A percentile compares a stretch with the other conserved stretches of the same genome.
Evolutionary conservation across 371 early-diverging fungal genomes (phyloP).

Genomic region (Apophysomyces variabilis): DNA sequence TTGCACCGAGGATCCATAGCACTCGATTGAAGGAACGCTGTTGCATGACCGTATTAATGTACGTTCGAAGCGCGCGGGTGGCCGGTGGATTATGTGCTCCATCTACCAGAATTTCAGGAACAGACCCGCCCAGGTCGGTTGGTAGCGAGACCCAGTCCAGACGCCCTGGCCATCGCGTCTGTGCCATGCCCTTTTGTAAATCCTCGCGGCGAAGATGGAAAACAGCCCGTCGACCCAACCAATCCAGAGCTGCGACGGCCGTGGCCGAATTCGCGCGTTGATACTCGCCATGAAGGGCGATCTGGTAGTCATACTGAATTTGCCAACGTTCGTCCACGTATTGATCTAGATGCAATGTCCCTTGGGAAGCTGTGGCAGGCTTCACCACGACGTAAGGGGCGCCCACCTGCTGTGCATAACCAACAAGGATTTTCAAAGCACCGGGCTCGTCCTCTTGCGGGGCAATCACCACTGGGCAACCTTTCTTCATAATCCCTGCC

Average conservation of each 20-base stretch:
- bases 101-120: slow-evolving; percentile 68
- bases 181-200: slow-evolving; percentile 60
- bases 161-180: slow-evolving; percentile 84
- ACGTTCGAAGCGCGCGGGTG: slow-evolving; percentile 62
- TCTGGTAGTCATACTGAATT: slow-evolving; percentile 25
- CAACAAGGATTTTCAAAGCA: slow-evolving; percentile 40
- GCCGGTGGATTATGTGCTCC: slow-evolving; percentile 92
- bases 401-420: slow-evolving; percentile 36
- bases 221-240: slow-evolving; percentile 33
- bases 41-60: slow-evolving; percentile 53
- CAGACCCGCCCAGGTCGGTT: slow-evolving; percentile 19
- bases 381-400: slow-evolving; percentile 29
- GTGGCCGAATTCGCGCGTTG: slow-evolving; percentile 82
- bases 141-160: slow-evolving; percentile 65
- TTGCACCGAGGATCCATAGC: slow-evolving; percentile 82
- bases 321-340: slow-evolving; percentile 9
- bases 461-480: slow-evolving; percentile 55
- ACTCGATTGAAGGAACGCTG: slow-evolving; percentile 31
- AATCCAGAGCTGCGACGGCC: slow-evolving; percentile 69
- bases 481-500: slow-evolving; percentile 74
- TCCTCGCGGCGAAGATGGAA: slow-evolving; percentile 43
- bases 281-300: slow-evolving; percentile 76
- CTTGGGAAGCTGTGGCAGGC: slow-evolving; percentile 18
- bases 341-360: background rate
- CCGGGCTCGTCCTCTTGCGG: slow-evolving; percentile 47